phyloP scores from a whole-genome alignment of 805 yeast genomes.

The Starmerella floris region DNA sequence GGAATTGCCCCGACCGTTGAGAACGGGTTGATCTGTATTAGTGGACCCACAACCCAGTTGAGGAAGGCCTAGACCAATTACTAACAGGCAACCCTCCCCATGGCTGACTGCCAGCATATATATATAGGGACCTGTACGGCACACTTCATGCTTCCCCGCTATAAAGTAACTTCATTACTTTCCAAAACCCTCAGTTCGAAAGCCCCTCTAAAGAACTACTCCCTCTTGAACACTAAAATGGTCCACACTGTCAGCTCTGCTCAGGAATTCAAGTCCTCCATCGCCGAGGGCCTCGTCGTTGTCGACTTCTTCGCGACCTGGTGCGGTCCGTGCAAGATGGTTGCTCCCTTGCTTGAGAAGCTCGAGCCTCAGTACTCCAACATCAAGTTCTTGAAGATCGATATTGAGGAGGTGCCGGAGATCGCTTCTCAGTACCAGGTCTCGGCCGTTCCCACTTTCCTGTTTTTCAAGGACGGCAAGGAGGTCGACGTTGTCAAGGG shows the following conservation, averaged over 20 bases:
- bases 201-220: neutral
- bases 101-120: neutral
- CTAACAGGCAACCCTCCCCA: neutral
- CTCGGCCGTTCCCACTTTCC: slow-evolving; percentile 52
- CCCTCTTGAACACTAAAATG: slow-evolving; percentile 31
- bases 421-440: slow-evolving; percentile 60
- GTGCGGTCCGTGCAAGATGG: slow-evolving; percentile 99
- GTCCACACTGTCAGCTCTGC: slow-evolving; percentile 39
- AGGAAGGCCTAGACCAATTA: neutral
- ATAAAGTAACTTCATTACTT: no score
- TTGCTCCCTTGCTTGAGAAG: slow-evolving; percentile 81
- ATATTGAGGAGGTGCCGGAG: slow-evolving; percentile 70
- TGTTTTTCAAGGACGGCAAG: slow-evolving; percentile 74
- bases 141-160: neutral
- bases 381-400: slow-evolving; percentile 76
- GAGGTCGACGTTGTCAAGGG: slow-evolving; percentile 71
- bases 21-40: neutral
- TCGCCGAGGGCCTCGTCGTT: slow-evolving; percentile 64
- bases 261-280: slow-evolving; percentile 54
- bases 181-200: neutral
- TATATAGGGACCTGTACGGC: slow-evolving; percentile 3
- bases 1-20: neutral
- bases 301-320: slow-evolving; percentile 94
- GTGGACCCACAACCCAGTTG: neutral
- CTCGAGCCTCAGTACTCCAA: slow-evolving; percentile 39